phyloP scores from a whole-genome alignment of 192 early-diverging fungal genomes.

The Linnemannia exigua region DNA sequence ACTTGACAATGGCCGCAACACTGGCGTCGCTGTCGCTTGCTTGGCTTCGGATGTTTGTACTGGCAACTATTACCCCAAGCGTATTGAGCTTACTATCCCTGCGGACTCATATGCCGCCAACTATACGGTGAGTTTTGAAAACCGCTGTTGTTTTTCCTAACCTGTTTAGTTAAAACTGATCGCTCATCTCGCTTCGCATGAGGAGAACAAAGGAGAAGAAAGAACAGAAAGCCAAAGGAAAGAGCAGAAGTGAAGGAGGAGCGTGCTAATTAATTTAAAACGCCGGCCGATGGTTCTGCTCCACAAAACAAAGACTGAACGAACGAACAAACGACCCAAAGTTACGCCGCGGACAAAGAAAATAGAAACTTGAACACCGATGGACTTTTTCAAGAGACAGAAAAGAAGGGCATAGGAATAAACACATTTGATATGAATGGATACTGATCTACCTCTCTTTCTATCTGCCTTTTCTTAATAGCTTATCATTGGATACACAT shows the following conservation, averaged over 20 bases:
- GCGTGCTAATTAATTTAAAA: slow-evolving; percentile 12
- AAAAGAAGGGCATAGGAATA: not conserved
- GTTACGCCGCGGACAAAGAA: not conserved
- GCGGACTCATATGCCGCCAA: slow-evolving; percentile 12
- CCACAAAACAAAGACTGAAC: not conserved
- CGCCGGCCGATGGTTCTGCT: not conserved
- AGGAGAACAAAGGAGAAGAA: not conserved
- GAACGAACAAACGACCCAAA: not conserved
- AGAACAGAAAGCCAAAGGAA: no score
- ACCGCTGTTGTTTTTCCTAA: not conserved
- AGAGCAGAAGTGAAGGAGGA: no score
- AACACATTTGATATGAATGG: not conserved
- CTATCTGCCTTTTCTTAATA: not conserved
- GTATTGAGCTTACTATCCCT: slow-evolving; percentile 37
- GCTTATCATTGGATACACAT: slow-evolving; percentile 40
- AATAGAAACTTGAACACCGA: not conserved
- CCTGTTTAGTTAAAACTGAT: not conserved
- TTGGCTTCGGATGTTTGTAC: slow-evolving; percentile 23
- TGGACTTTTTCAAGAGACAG: no score
- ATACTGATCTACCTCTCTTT: not conserved
- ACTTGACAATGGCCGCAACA: slow-evolving; percentile 29
- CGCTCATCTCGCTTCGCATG: not conserved
- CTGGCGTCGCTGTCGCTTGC: slow-evolving; percentile 14
- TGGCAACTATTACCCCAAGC: slow-evolving; percentile 50
- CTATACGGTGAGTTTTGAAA: slow-evolving; percentile 36